Conservation (phyloP, 768 basidiomycete species). For the Rhodotorula babjevae region DNA sequence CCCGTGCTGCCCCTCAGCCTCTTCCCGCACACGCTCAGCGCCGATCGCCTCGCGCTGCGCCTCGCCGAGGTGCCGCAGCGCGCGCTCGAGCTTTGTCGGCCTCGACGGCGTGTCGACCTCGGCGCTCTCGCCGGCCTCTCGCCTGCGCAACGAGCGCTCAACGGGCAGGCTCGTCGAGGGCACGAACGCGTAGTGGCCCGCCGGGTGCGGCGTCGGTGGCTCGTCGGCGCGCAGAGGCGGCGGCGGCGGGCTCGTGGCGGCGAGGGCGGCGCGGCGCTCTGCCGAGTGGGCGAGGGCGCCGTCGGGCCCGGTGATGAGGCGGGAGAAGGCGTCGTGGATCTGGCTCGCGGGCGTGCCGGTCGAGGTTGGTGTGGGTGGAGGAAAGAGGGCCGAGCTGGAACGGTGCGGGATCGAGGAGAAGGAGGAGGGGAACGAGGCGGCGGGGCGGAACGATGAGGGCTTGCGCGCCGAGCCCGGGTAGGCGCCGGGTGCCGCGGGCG, state of each 20-base stretch:
- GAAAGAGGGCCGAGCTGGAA: not conserved
- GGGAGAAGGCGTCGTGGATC: constrained; percentile 29
- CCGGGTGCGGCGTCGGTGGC: constrained; percentile 18
- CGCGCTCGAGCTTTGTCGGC: constrained; percentile 9
- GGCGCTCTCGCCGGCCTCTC: not conserved
- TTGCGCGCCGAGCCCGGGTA: constrained; percentile 25
- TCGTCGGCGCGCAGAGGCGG: not conserved
- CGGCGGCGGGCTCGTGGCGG: not conserved
- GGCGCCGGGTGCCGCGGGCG: constrained; percentile 29
- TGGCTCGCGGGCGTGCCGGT: not conserved
- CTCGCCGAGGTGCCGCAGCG: not conserved
- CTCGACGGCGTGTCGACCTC: not conserved
- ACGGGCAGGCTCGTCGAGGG: constrained; percentile 11
- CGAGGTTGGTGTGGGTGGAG: too few species aligned
- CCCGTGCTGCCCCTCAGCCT: not conserved
- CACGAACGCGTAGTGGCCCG: constrained; percentile 17
- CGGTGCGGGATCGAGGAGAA: not conserved
- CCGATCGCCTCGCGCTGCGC: not conserved
- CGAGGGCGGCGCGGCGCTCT: constrained; percentile 17
- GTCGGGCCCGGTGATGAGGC: constrained; percentile 31
- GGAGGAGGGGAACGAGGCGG: not conserved
- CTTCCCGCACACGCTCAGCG: not conserved
- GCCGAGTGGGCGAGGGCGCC: constrained; percentile 26
- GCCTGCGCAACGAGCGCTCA: not conserved
- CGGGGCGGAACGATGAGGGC: not conserved